phyloP scores from a whole-genome alignment of 2,329 filamentous ascomycete species.

The Clonostachys byssicola region DNA sequence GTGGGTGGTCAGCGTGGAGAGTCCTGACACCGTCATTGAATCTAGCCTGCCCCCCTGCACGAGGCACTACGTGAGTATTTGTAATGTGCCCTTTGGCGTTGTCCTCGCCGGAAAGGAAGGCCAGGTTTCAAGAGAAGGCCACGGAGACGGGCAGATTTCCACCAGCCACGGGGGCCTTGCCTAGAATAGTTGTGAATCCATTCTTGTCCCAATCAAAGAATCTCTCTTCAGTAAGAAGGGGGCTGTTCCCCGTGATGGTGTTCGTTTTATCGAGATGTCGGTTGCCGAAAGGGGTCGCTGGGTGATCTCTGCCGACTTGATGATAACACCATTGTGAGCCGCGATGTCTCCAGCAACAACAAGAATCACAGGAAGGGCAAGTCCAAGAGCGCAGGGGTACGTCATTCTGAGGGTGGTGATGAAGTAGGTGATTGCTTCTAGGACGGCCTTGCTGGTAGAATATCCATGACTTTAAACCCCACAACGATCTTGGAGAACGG shows the following conservation, averaged over 20 bases:
- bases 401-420: slow-evolving; percentile 51
- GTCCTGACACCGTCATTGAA: slow-evolving; percentile 9
- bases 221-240: slow-evolving; percentile 16
- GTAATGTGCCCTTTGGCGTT: slow-evolving; percentile 5
- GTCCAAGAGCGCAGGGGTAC: slow-evolving; percentile 61
- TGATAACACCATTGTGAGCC: slow-evolving; percentile 51
- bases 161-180: slow-evolving; percentile 22
- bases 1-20: slow-evolving; percentile 38
- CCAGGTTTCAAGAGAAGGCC: slow-evolving; percentile 36
- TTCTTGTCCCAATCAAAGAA: slow-evolving; percentile 9
- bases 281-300: slow-evolving; percentile 46
- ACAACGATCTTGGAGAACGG: slow-evolving; percentile 47
- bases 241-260: slow-evolving; percentile 47
- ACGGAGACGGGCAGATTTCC: slow-evolving; percentile 46
- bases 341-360: slow-evolving; percentile 56
- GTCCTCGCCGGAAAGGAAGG: slow-evolving; percentile 13
- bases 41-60: slow-evolving; percentile 29
- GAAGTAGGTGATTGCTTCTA: slow-evolving; percentile 22
- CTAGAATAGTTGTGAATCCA: slow-evolving; percentile 13
- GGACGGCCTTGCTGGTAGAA: slow-evolving; percentile 11
- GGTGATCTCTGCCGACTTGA: slow-evolving; percentile 49
- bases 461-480: slow-evolving; percentile 29
- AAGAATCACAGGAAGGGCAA: slow-evolving; percentile 64
- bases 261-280: slow-evolving; percentile 62
- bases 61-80: slow-evolving; percentile 29